Percentiles rank a stretch among this genome's conserved stretches.
These are phyloP conservation scores for Candolleomyces aberdarensis DNA, from an alignment of 768 basidiomycete species.

Conservation along the genomic window DNA sequence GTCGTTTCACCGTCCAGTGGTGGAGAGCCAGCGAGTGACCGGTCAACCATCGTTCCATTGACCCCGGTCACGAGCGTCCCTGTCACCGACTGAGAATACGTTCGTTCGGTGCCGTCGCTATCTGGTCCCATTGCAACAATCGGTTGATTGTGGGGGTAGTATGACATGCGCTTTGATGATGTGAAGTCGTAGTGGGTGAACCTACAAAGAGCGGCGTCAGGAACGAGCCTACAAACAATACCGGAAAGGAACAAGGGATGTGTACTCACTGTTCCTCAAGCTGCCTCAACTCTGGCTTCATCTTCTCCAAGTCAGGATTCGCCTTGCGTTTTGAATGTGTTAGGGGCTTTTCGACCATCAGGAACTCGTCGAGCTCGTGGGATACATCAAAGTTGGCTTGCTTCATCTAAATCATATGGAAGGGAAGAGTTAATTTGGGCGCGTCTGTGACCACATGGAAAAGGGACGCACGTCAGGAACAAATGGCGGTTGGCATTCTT, in stretches of 20 bases:
- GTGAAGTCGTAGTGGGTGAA: constrained; percentile 89
- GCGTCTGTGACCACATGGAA: not conserved
- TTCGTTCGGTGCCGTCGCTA: constrained; percentile 40
- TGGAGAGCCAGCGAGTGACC: constrained; percentile 45
- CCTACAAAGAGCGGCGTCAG: constrained; percentile 33
- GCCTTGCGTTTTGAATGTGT: constrained; percentile 92
- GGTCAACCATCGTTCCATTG: constrained; percentile 46
- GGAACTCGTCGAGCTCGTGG: constrained; percentile 95
- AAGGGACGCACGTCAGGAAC: constrained; percentile 79
- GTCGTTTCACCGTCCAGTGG: constrained; percentile 22
- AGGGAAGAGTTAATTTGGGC: constrained; percentile 2
- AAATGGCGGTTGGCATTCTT: constrained; percentile 75
- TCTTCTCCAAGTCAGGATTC: constrained; percentile 78
- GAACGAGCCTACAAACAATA: not conserved
- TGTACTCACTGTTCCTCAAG: constrained; percentile 84
- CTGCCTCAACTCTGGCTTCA: constrained; percentile 88
- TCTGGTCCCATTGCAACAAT: constrained; percentile 38
- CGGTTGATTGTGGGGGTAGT: constrained; percentile 85
- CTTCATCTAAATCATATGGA: constrained; percentile 62
- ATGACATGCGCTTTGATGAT: constrained; percentile 68
- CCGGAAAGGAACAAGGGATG: not conserved
- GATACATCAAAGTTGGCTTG: constrained; percentile 98
- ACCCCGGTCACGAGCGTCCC: constrained; percentile 34
- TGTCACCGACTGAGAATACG: constrained; percentile 37
- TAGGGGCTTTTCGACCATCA: constrained; percentile 97